Evolutionary conservation across 2,329 filamentous ascomycete species (phyloP).

Genomic region (Trichoderma afroharzianum): DNA sequence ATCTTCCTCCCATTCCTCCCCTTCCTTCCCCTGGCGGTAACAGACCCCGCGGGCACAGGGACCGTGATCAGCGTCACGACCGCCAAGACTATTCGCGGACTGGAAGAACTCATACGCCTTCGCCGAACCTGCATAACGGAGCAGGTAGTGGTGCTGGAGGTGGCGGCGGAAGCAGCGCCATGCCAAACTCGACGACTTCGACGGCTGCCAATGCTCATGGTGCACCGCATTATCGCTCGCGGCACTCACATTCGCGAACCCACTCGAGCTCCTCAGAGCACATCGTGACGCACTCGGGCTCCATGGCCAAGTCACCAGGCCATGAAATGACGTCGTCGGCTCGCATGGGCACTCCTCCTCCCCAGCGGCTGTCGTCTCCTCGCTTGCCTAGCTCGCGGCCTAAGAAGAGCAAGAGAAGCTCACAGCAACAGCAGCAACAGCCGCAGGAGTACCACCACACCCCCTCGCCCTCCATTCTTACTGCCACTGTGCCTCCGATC

Average conservation of each 20-base stretch:
- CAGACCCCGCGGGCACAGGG: conserved; percentile 52
- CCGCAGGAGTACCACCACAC: conserved; percentile 36
- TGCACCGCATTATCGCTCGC: conserved; percentile 35
- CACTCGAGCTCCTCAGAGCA: conserved; percentile 58
- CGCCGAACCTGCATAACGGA: conserved; percentile 62
- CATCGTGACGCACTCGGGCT: conserved; percentile 50
- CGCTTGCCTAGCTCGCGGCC: conserved; percentile 41
- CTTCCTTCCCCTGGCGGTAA: conserved; percentile 78
- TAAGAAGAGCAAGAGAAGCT: conserved; percentile 54
- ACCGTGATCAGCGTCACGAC: conserved; percentile 31
- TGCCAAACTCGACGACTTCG: conserved; percentile 38
- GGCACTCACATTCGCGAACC: conserved; percentile 51
- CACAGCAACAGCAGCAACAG: conserved; percentile 18
- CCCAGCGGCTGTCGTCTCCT: conserved; percentile 47
- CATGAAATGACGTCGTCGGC: conserved; percentile 37
- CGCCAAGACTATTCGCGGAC: conserved; percentile 59
- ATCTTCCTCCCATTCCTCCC: conserved; percentile 71
- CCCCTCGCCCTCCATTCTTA: conserved; percentile 64
- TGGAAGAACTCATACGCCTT: conserved; percentile 72
- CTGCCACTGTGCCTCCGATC: conserved; percentile 83
- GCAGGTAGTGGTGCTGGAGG: neutral
- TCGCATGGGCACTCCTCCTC: conserved; percentile 52
- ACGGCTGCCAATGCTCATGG: conserved; percentile 33
- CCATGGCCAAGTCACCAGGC: conserved; percentile 52
- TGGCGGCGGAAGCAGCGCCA: conserved; percentile 8